Percentiles rank a stretch among this genome's conserved stretches.
phyloP scores from a whole-genome alignment of 2,329 filamentous ascomycete species.

The Talaromyces atroroseus region DNA sequence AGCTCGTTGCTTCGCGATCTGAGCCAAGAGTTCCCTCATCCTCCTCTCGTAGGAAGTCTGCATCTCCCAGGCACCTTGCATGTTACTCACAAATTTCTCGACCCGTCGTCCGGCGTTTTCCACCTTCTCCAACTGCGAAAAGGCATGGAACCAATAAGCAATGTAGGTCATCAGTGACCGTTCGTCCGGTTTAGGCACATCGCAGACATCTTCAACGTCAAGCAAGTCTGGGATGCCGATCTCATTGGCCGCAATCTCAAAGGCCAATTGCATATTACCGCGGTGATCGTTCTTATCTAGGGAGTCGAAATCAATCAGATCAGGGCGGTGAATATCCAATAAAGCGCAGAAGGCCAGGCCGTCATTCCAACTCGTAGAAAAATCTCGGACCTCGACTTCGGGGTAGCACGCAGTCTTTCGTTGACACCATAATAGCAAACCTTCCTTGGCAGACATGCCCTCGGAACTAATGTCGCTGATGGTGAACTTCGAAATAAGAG shows the following conservation, averaged over 20 bases:
- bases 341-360: conserved; percentile 94
- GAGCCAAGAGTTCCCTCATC: conserved; percentile 74
- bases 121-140: conserved; percentile 97
- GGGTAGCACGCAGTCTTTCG: conserved; percentile 98
- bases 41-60: conserved; percentile 90
- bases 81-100: conserved; percentile 97
- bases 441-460: conserved; percentile 95
- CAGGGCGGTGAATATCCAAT: conserved; percentile 92
- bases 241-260: conserved; percentile 91
- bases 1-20: conserved; percentile 67
- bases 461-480: conserved; percentile 98
- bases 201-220: conserved; percentile 96
- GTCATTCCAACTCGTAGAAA: conserved; percentile 95
- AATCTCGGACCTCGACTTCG: conserved; percentile 91
- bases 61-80: conserved; percentile 99
- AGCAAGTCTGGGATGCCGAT: conserved; percentile 94
- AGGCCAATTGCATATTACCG: conserved; percentile 96
- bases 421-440: conserved; percentile 92
- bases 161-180: conserved; percentile 99
- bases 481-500: conserved; percentile 92
- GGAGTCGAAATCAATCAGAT: conserved; percentile 93
- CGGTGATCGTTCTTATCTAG: conserved; percentile 91
- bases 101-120: conserved; percentile 94
- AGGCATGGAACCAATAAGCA: conserved; percentile 99
- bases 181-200: conserved; percentile 93